Evolutionary conservation across 768 basidiomycete genomes (phyloP), one percentile per base, ranked within the genome.

Genomic region (Galerina sulciceps): DNA sequence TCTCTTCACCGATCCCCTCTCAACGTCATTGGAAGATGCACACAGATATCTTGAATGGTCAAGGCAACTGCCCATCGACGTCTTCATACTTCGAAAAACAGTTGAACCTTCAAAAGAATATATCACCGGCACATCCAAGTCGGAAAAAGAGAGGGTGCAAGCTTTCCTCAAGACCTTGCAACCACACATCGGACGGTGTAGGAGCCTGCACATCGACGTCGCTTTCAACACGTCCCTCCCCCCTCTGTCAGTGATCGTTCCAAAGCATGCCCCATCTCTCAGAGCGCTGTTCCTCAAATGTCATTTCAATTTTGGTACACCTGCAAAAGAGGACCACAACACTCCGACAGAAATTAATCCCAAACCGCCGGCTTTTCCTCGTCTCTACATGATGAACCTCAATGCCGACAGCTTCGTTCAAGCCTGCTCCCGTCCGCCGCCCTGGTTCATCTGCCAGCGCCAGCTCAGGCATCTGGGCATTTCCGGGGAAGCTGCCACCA

Each of bases 151-250:
- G 10, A 6, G 35, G 31, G 41, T 55, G 6, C 15, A 15, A 15
- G 23, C 41, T 6, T 55, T 55, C 18, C 4, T 55, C 17, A 14
- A 31, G 4, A 5, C 45, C 9, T 42, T 45, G 18, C 41, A 31
- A 6, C 53, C 53, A 9, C 31, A 55, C 23, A 43, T 55, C n/a
- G 31, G 14, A 10, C 53, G 53, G 13, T 45, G 42, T 22, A 15
- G 42, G 9, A 55, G 53, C 26, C 10, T 55, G 11, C 53, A 55
- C 34, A 22, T 55, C n/a, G 53, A 55, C 13, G 41, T 36, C 18
- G 11, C 26, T 4, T 14, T 37, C 4, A 44, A 42, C 42, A 31
- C 43, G 4, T 35, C 42, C 65, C 70, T 2, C 46, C 72, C 34
- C 3, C 10, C 8, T 20, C 31, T 49, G 11, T 34, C 17, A 9